A percentile compares a stretch with the other conserved stretches of the same genome.
Conservation (phyloP, 805 yeast species). For the Yarrowia sp. region DNA sequence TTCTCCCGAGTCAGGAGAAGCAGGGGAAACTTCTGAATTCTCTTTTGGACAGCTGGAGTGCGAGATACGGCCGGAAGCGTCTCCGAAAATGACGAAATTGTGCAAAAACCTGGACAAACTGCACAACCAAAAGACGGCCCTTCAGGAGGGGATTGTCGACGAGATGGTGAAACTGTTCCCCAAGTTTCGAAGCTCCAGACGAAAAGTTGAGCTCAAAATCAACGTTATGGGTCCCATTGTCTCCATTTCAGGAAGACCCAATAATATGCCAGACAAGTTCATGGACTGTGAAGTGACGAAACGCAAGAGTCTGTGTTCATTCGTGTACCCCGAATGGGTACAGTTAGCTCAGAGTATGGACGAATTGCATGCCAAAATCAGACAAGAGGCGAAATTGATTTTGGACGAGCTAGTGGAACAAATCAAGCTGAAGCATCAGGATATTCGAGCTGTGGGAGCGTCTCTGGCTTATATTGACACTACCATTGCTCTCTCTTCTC, state of each 20-base stretch:
- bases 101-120: constrained; percentile 36
- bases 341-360: constrained; percentile 52
- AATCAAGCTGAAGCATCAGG: constrained; percentile 47
- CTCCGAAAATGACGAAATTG: constrained; percentile 30
- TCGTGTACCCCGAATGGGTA: constrained; percentile 52
- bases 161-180: constrained; percentile 28
- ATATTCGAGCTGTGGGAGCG: constrained; percentile 51
- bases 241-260: constrained; percentile 6
- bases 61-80: constrained; percentile 30
- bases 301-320: constrained; percentile 32
- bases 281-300: constrained; percentile 24
- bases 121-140: constrained; percentile 33
- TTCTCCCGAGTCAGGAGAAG: background rate
- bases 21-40: background rate
- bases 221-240: constrained; percentile 6
- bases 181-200: background rate
- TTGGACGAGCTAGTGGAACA: constrained; percentile 49
- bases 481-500: constrained; percentile 63
- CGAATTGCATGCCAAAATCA: constrained; percentile 48
- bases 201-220: constrained; percentile 11
- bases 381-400: constrained; percentile 53
- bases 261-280: constrained; percentile 12
- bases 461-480: constrained; percentile 69
- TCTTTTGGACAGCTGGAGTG: constrained; percentile 27
- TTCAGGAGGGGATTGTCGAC: constrained; percentile 30